A percentile compares a stretch with the other conserved stretches of the same genome.
phyloP scores from a whole-genome alignment of 208 protist genomes.

The Acanthamoeba lenticulata region DNA sequence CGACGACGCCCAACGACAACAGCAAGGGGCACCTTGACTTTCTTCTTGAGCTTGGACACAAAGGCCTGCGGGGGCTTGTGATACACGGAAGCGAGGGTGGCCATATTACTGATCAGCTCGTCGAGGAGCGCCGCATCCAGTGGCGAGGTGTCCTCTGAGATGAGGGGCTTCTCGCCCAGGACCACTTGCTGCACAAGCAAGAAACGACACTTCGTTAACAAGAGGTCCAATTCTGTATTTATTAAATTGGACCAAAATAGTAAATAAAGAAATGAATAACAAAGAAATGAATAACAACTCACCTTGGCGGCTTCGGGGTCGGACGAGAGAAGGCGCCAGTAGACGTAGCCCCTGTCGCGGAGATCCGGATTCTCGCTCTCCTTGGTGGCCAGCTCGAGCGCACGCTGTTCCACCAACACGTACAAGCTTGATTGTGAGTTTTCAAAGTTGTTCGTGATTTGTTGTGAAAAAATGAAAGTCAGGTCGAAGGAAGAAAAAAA shows the following conservation, averaged over 20 bases:
- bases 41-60: slow-evolving; percentile 84
- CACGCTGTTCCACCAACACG: slow-evolving; percentile 43
- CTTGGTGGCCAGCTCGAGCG: slow-evolving; percentile 89
- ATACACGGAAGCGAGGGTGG: slow-evolving; percentile 94
- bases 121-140: slow-evolving; percentile 94
- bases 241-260: not conserved
- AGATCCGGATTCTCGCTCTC: slow-evolving; percentile 97
- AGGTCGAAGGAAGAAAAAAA: too few relatives aligned
- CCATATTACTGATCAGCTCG: slow-evolving; percentile 87
- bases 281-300: not conserved
- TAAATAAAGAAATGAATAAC: not conserved
- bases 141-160: slow-evolving; percentile 93
- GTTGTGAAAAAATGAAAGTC: not conserved
- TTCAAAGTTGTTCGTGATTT: not conserved
- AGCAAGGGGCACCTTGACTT: slow-evolving; percentile 33
- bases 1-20: not conserved
- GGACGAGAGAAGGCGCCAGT: slow-evolving; percentile 98
- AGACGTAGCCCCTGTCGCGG: slow-evolving; percentile 98
- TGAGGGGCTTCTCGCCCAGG: slow-evolving; percentile 90
- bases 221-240: not conserved
- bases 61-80: slow-evolving; percentile 95
- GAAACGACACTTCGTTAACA: not conserved
- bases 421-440: not conserved
- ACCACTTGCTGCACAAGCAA: slow-evolving; percentile 86
- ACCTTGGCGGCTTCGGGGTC: slow-evolving; percentile 96